Evolutionary conservation across 768 basidiomycete genomes (phyloP).

Genomic region (Lepiota brunneoincarnata): DNA sequence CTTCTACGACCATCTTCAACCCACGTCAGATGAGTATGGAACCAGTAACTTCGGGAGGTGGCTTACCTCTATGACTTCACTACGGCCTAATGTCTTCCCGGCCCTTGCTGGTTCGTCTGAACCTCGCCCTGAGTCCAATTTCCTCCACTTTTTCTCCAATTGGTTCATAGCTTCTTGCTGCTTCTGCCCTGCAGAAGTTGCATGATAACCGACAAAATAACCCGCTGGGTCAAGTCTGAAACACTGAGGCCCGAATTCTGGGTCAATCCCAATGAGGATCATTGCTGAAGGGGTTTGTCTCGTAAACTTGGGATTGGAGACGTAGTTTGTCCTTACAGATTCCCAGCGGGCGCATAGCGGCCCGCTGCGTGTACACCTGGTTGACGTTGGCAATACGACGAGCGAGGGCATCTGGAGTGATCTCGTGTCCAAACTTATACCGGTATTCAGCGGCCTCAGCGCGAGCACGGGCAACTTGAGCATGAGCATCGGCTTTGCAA

Average conservation of each 20-base stretch:
- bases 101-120: slow-evolving; percentile 78
- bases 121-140: slow-evolving; percentile 73
- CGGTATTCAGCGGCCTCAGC: slow-evolving; percentile 89
- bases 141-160: slow-evolving; percentile 99
- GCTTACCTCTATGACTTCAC: slow-evolving; percentile 87
- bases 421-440: slow-evolving; percentile 97
- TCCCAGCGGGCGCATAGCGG: slow-evolving; percentile 94
- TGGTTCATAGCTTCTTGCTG: slow-evolving; percentile 99
- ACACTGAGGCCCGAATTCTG: slow-evolving; percentile 90
- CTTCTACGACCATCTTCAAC: slow-evolving; percentile 85
- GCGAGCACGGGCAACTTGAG: slow-evolving; percentile 85
- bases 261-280: slow-evolving; percentile 92
- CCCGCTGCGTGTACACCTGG: slow-evolving; percentile 97
- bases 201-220: slow-evolving; percentile 98
- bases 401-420: slow-evolving; percentile 94
- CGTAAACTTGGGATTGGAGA: not conserved
- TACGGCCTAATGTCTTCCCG: slow-evolving; percentile 66
- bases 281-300: slow-evolving; percentile 56
- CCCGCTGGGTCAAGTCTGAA: slow-evolving; percentile 99
- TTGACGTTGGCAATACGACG: slow-evolving; percentile 96
- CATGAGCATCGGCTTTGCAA: slow-evolving; percentile 79
- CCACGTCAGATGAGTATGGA: not conserved
- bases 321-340: slow-evolving; percentile 61
- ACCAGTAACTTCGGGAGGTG: not conserved
- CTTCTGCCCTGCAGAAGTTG: slow-evolving; percentile 93